Conservation (phyloP, 345 rosid genomes). For the Fremontodendron californicum region DNA sequence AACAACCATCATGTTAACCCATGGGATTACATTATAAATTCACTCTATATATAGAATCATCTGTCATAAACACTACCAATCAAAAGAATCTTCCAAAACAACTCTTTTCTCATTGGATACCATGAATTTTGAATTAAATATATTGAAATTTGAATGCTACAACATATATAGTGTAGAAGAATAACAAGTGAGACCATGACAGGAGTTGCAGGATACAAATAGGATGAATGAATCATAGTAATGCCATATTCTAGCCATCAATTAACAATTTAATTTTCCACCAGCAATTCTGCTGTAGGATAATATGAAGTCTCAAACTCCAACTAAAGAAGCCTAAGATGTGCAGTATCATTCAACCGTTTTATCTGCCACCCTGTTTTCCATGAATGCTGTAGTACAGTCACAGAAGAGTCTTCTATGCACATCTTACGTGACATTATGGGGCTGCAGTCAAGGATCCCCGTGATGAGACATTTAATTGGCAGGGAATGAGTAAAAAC, state of each 20-base stretch:
- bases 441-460: constrained; percentile 78
- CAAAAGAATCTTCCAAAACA: constrained; percentile 30
- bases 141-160: constrained; percentile 30
- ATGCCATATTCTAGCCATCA: constrained; percentile 12
- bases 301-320: not conserved
- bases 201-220: constrained; percentile 14
- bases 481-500: constrained; percentile 76
- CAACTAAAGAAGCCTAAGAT: constrained; percentile 75
- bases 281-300: not conserved
- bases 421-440: constrained; percentile 65
- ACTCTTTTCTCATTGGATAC: constrained; percentile 16
- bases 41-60: constrained; percentile 24
- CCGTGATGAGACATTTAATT: constrained; percentile 78
- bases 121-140: constrained; percentile 26
- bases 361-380: constrained; percentile 90
- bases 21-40: constrained; percentile 8
- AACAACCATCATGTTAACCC: not conserved
- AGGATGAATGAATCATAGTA: not conserved
- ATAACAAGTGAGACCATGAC: constrained; percentile 5
- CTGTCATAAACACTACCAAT: constrained; percentile 28
- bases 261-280: constrained; percentile 11
- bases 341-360: constrained; percentile 75
- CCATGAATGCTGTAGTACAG: constrained; percentile 75
- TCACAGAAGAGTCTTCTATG: constrained; percentile 87
- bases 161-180: constrained; percentile 24